A percentile compares a stretch with the other conserved stretches of the same genome.
Conservation (phyloP, 2,329 filamentous ascomycete genomes). For the Fusarium marasasianum region DNA sequence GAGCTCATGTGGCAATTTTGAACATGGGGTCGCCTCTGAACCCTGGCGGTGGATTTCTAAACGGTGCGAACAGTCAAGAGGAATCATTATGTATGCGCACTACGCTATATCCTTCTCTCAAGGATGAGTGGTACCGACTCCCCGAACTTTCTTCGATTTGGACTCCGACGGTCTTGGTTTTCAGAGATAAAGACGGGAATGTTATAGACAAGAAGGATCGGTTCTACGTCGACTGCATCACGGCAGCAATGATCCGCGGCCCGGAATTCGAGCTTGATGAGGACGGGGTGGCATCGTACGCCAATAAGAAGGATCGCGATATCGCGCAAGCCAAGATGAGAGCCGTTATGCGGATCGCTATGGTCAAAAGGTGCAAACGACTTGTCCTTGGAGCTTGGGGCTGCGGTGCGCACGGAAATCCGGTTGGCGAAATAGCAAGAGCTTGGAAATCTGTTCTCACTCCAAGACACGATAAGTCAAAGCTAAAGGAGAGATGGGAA, state of each 20-base stretch:
- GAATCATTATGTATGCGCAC: constrained; percentile 70
- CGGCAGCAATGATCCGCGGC: constrained; percentile 66
- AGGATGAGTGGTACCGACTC: constrained; percentile 67
- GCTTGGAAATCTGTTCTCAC: constrained; percentile 56
- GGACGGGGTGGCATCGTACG: constrained; percentile 49
- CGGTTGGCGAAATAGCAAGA: constrained; percentile 64
- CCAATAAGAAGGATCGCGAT: constrained; percentile 59
- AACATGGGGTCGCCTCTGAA: constrained; percentile 72
- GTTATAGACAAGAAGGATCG: constrained; percentile 57
- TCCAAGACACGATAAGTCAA: constrained; percentile 32
- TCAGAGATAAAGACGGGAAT: constrained; percentile 51
- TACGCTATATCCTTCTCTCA: constrained; percentile 67
- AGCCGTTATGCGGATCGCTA: constrained; percentile 63
- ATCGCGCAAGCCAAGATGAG: constrained; percentile 64
- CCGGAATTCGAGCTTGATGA: constrained; percentile 59
- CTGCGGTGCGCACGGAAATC: constrained; percentile 71
- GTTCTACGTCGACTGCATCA: constrained; percentile 68
- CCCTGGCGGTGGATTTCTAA: constrained; percentile 69
- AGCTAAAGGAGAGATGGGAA: constrained; percentile 33
- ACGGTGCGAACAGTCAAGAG: constrained; percentile 68
- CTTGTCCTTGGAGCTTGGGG: constrained; percentile 72
- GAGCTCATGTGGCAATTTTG: constrained; percentile 59
- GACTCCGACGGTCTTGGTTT: constrained; percentile 68
- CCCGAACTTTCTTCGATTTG: constrained; percentile 66
- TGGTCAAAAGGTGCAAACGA: constrained; percentile 54